These are phyloP conservation scores for Artemisia tridentata DNA, from an alignment of 129 eudicot genomes.

Conservation along the genomic window DNA sequence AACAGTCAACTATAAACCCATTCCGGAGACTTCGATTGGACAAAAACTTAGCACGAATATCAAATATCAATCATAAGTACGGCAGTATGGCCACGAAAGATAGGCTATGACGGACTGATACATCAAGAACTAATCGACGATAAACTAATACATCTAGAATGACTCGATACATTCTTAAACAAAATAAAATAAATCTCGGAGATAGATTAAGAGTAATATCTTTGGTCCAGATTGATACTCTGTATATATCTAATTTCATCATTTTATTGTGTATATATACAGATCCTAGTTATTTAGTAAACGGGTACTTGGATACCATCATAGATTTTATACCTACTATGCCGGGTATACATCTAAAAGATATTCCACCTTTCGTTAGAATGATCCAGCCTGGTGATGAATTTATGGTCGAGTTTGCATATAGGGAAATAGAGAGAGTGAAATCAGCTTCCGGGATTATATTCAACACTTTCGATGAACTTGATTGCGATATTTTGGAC, in stretches of 20 bases:
- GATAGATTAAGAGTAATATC: too few species aligned
- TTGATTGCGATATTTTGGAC: slow-evolving; percentile 21
- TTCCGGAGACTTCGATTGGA: too few species aligned
- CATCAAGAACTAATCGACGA: too few species aligned
- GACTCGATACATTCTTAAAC: too few species aligned
- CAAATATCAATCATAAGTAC: too few species aligned
- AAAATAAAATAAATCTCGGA: too few species aligned
- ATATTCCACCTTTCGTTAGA: slow-evolving; percentile 30
- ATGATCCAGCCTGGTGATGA: slow-evolving; percentile 28
- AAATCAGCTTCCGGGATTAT: slow-evolving; percentile 26
- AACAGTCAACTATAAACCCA: too few species aligned
- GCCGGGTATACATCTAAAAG: slow-evolving; percentile 29
- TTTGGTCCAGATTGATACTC: not conserved
- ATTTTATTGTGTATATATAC: not conserved
- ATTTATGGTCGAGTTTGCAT: slow-evolving; percentile 16
- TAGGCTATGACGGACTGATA: too few species aligned
- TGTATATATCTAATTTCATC: not conserved
- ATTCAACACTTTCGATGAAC: slow-evolving; percentile 34
- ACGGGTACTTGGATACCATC: slow-evolving; percentile 30
- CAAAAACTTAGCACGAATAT: too few species aligned
- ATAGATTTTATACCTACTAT: slow-evolving; percentile 32
- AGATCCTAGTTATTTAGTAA: slow-evolving; percentile 24
- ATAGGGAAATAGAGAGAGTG: slow-evolving; percentile 21
- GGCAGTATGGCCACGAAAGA: too few species aligned
- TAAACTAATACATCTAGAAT: too few species aligned